Conservation (phyloP, 2,329 filamentous ascomycete genomes). For the Trichoderma hamatum region DNA sequence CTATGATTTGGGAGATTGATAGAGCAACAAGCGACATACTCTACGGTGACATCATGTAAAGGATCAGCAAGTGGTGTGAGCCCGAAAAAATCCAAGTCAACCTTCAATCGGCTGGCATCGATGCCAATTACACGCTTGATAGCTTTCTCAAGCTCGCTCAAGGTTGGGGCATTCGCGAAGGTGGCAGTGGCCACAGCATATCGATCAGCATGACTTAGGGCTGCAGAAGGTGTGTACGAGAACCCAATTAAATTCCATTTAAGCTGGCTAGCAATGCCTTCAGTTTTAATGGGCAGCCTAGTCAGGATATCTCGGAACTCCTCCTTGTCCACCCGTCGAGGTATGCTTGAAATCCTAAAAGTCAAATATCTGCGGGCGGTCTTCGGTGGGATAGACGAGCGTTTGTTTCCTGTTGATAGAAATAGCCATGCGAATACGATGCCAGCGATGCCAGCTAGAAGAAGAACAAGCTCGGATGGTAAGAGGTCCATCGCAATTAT, state of each 20-base stretch:
- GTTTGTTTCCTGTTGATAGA: not conserved
- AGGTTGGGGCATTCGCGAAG: not conserved
- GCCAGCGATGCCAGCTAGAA: not conserved
- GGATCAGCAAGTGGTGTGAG: not conserved
- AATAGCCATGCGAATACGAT: not conserved
- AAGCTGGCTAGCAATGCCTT: not conserved
- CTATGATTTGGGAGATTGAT: not conserved
- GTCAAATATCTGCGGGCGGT: not conserved
- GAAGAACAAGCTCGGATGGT: not conserved
- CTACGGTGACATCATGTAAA: not conserved
- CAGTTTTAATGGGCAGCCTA: not conserved
- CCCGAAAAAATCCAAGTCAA: constrained; percentile 6
- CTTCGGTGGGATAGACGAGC: not conserved
- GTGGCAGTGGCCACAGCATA: constrained; percentile 13
- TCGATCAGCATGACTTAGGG: not conserved
- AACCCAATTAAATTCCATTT: not conserved
- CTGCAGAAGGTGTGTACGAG: not conserved
- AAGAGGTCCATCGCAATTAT: not conserved
- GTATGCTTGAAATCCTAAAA: constrained; percentile 15
- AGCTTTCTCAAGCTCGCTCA: not conserved
- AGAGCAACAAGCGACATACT: not conserved
- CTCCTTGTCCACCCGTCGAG: not conserved
- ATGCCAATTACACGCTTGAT: not conserved
- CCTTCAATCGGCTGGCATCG: not conserved
- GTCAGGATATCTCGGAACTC: not conserved